Evolutionary conservation across 768 basidiomycete species (phyloP), one percentile per base, ranked within the genome.

Genomic region (Chalciporus piperatus): DNA sequence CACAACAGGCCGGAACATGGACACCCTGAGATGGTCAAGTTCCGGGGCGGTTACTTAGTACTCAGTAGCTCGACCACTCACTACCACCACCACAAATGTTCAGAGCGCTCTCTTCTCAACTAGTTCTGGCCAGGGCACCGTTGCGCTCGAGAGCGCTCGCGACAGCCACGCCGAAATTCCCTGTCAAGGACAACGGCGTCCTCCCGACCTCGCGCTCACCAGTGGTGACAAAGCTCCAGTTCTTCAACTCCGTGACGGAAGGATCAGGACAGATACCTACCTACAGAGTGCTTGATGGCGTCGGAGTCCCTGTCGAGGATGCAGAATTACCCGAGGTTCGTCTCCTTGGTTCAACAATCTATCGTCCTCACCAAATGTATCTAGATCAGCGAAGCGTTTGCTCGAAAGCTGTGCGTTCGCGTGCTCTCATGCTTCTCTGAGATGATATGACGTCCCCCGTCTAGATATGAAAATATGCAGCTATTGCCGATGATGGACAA

Each of bases 401-500:
- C 89, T 10, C 80, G 75, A 47, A 84, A 72, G 61, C 69, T 93
- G 76, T 85, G 45, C 55, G 77, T 70, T 17, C 19, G 17, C 6
- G 19, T 40, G 37, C 32, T 27, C 22, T 30, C 39, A 33, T n/a
- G 20, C 23, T 10, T 13, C n/a, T 6, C 23, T 22, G 4, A 2
- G 37, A 27, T 13, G 33, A 37, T 50, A 0, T 42, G 51, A 44
- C 48, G 39, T 22, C 19, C 19, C 6, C 32, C 41, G 23, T 32
- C 33, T 48, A 84, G 85, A 54, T 94, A 90, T 60, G 84, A 87
- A 67, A 73, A 85, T 51, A 92, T 92, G 87, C 79, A 81, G 49
- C 75, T 90, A 27, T 71, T 92, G 48, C 94, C 94, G 0, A 82
- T 84, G 37, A 72, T 95, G 65, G 94, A 97, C 72, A 93, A 85